A percentile compares a stretch with the other conserved stretches of the same genome.
Conservation (phyloP, 140 eudicot species). For the Oenanthe javanica region DNA sequence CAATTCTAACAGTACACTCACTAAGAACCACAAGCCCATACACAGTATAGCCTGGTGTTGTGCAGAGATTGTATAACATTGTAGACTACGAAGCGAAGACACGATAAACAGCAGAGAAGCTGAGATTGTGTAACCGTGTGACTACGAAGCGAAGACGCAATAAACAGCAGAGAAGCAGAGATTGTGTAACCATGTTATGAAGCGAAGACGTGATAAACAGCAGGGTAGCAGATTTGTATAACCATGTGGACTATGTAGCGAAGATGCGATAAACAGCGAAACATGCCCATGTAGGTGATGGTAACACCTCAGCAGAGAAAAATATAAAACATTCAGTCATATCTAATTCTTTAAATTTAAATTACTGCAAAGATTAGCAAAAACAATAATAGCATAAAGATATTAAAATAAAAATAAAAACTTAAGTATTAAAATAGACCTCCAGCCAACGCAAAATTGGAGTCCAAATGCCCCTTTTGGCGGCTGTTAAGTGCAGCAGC, state of each 20-base stretch:
- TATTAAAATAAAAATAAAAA: neutral
- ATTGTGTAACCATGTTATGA: conserved; percentile 19
- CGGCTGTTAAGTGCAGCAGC: conserved; percentile 27
- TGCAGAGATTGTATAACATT: neutral
- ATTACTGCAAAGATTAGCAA: neutral
- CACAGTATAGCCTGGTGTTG: too few relatives aligned
- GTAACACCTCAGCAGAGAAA: conserved; percentile 51
- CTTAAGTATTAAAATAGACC: conserved; percentile 40
- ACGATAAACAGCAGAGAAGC: conserved; percentile 6
- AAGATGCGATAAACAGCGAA: conserved; percentile 36
- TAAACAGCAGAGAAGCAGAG: conserved; percentile 19
- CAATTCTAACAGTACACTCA: too few relatives aligned
- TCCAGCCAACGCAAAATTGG: conserved; percentile 38
- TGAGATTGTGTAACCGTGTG: conserved; percentile 17
- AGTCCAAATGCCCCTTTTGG: conserved; percentile 29
- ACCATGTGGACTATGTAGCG: conserved; percentile 20
- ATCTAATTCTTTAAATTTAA: neutral
- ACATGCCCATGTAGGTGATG: conserved; percentile 28
- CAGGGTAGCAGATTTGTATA: conserved; percentile 22
- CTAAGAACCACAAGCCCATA: too few relatives aligned
- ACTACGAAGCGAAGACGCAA: conserved; percentile 23
- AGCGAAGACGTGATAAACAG: conserved; percentile 28
- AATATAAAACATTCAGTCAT: conserved; percentile 25
- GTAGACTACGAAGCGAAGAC: neutral
- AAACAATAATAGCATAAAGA: conserved; percentile 1